phyloP scores from a whole-genome alignment of 1,284 basidiomycete species.

The Ganoderma boninense region DNA sequence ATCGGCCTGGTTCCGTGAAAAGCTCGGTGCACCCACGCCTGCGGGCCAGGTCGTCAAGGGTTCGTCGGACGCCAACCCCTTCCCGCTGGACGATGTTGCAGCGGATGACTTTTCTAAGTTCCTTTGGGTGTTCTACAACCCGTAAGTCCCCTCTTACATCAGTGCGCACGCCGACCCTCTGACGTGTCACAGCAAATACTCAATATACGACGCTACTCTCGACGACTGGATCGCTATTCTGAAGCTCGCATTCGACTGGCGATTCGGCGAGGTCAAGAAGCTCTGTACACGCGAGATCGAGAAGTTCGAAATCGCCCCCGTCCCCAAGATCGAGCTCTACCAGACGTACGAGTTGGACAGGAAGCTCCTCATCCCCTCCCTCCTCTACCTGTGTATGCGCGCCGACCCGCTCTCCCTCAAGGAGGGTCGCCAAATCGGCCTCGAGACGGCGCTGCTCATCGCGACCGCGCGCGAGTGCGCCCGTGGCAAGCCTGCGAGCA shows the following conservation, averaged over 20 bases:
- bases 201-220: conserved; percentile 60
- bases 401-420: conserved; percentile 60
- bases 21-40: conserved; percentile 52
- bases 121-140: conserved; percentile 77
- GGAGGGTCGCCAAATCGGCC: conserved; percentile 64
- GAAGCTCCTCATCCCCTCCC: conserved; percentile 62
- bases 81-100: conserved; percentile 57
- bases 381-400: conserved; percentile 62
- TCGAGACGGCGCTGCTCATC: conserved; percentile 67
- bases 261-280: conserved; percentile 63
- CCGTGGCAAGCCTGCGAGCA: conserved; percentile 48
- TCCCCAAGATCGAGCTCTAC: conserved; percentile 67
- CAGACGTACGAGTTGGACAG: conserved; percentile 60
- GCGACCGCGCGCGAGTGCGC: conserved; percentile 65
- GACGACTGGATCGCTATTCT: conserved; percentile 69
- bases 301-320: conserved; percentile 61
- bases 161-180: background rate
- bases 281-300: conserved; percentile 71
- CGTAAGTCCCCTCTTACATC: conserved; percentile 49
- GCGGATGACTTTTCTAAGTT: conserved; percentile 63
- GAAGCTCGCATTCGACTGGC: conserved; percentile 64
- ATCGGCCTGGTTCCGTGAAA: conserved; percentile 57
- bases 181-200: conserved; percentile 54
- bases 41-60: conserved; percentile 54
- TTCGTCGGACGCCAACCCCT: conserved; percentile 56